Conservation (phyloP, 2,329 filamentous ascomycete species). For the Fulvia fulva region DNA sequence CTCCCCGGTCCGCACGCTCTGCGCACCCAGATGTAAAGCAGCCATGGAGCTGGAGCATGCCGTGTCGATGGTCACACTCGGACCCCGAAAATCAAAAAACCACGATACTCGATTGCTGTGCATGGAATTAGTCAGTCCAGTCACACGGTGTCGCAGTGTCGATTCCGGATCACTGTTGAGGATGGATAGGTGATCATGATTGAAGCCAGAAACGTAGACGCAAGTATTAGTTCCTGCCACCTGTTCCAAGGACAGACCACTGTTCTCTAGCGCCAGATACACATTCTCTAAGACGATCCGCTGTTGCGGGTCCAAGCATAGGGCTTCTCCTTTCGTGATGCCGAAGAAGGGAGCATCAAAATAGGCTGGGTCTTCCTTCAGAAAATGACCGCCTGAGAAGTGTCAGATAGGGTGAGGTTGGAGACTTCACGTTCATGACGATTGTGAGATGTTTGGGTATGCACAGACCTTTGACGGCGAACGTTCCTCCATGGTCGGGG, state of each 20-base stretch:
- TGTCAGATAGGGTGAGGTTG: too few species aligned
- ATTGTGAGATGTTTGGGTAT: too few species aligned
- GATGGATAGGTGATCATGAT: too few species aligned
- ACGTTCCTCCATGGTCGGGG: too few species aligned
- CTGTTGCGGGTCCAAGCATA: constrained; percentile 24
- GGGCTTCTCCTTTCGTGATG: constrained; percentile 16
- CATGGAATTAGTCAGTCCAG: constrained; percentile 13
- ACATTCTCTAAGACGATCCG: constrained; percentile 16
- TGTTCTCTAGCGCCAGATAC: constrained; percentile 1
- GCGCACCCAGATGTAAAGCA: constrained; percentile 31
- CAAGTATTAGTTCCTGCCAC: too few species aligned
- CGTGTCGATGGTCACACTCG: constrained; percentile 34
- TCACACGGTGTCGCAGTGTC: too few species aligned
- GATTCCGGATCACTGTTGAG: too few species aligned
- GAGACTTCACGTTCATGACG: too few species aligned
- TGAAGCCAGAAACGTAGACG: too few species aligned
- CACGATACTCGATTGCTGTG: constrained; percentile 17
- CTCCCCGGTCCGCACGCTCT: constrained; percentile 27
- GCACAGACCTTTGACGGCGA: too few species aligned
- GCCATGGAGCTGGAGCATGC: constrained; percentile 43
- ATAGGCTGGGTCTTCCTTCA: constrained; percentile 14
- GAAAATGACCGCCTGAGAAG: constrained; percentile 15
- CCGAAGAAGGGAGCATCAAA: constrained; percentile 23
- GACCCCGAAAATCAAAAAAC: constrained; percentile 19
- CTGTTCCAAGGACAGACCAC: too few species aligned